Base-by-base conservation (phyloP, 148 eudicot species). In the Selenicereus undatus region DNA sequence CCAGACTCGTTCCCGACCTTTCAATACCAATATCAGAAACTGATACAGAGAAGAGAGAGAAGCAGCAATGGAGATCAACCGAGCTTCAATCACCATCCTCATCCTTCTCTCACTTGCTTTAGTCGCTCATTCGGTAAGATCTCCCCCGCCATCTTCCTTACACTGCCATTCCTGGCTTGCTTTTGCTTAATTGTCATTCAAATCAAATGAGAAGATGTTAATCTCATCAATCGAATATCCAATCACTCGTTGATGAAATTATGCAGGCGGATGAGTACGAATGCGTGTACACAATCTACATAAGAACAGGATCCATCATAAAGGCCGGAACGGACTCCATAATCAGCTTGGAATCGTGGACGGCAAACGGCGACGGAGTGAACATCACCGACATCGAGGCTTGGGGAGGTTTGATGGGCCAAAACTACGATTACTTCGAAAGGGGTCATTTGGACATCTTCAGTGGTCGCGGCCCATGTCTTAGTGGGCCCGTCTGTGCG, bases 391-490 rank as follows among this genome's bases (percentile, higher is more conserved):
- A 92, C 69, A 86, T 95, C 22, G 91, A 88, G 79, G 36, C 79
- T 0, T 95, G 98, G 98, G 98, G 98, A 35, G 98, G 98, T 74
- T 81, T 91, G 0, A 95, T 95, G 98, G 98, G 92, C 42, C 81
- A 82, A 7, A 85, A 76, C 16, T 86, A 93, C 93, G 82, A 94
- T 86, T 94, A 94, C 83, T 95, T 93, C 88, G 97, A 95, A 87
- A 83, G 97, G 64, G 89, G 91, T 20, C 93, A 95, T 62, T 81
- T 94, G 52, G 97, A 94, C 80, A 87, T 93, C 30, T 94, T 94
- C 85, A 91, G 94, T 79, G 94, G 93, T 0, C 51, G 86, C n/a
- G 97, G 94, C 24, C 93, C 95, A 2, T 94, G 98, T 71, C 81
- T 94, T n/a, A 79, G 76, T 5, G 92, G 86, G 8, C 89, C 94